A percentile compares a stretch with the other conserved stretches of the same genome.
phyloP scores from a whole-genome alignment of 2,329 filamentous ascomycete genomes.

The Myriosclerotinia scirpicola region DNA sequence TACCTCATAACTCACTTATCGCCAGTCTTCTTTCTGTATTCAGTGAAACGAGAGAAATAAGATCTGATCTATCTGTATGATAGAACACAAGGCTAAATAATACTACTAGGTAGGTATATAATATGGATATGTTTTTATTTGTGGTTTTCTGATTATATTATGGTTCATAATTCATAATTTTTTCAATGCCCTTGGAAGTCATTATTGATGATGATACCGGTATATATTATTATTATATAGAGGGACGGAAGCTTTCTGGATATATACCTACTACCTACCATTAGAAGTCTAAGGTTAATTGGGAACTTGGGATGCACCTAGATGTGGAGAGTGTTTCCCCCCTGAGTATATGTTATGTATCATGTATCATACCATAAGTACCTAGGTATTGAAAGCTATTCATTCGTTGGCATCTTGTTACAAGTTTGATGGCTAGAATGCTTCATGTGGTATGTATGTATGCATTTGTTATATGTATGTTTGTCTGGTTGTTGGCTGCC shows the following conservation, averaged over 20 bases:
- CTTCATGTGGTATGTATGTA: not conserved
- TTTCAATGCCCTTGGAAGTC: no score
- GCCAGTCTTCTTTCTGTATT: no score
- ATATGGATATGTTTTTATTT: not conserved
- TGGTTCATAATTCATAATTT: no score
- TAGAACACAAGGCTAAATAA: conserved; percentile 3
- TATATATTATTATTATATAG: no score
- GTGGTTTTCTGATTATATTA: not conserved
- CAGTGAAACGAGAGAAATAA: no score
- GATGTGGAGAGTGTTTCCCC: not conserved
- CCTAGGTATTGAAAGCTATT: not conserved
- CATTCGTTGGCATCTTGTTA: conserved; percentile 1
- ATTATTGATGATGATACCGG: no score
- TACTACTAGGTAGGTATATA: no score
- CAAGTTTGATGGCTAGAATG: not conserved
- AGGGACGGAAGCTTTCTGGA: no score
- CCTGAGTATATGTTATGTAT: no score
- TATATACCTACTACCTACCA: not conserved
- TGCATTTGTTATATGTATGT: no score
- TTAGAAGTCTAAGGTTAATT: no score
- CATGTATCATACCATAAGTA: not conserved
- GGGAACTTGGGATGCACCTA: not conserved
- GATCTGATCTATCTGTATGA: not conserved
- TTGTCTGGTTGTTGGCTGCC: conserved; percentile 1
- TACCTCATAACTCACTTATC: not conserved